These are phyloP conservation scores for Ascochyta fabae DNA, from an alignment of 2,329 filamentous ascomycete genomes.

Conservation along the genomic window DNA sequence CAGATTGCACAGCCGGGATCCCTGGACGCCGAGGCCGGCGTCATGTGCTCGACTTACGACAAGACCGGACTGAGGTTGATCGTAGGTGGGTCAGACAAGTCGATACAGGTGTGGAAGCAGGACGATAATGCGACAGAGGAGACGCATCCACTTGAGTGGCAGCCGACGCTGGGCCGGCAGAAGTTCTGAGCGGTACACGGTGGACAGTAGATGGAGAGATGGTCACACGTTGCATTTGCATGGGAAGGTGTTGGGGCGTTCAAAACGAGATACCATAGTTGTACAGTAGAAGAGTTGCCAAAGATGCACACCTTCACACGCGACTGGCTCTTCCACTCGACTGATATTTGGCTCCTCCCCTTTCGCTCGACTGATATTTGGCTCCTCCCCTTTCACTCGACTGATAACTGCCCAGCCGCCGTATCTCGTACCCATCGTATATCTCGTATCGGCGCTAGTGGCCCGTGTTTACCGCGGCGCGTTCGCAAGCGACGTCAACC, in stretches of 20 bases:
- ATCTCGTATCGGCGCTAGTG: no score
- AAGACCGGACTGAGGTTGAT: constrained; percentile 87
- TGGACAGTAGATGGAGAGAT: no score
- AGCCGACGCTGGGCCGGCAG: constrained; percentile 76
- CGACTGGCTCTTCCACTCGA: not conserved
- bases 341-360: no score
- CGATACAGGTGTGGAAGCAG: constrained; percentile 93
- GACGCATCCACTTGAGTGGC: constrained; percentile 91
- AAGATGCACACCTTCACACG: not conserved
- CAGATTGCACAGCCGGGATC: constrained; percentile 93
- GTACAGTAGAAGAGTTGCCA: not conserved
- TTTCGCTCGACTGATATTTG: no score
- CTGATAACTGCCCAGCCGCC: no score
- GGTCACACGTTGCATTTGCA: constrained; percentile 7
- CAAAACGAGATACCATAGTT: constrained; percentile 16
- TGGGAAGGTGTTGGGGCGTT: constrained; percentile 18
- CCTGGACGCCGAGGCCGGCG: constrained; percentile 89
- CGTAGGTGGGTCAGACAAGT: constrained; percentile 92
- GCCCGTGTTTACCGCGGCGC: constrained; percentile 1
- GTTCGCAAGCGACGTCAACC: constrained; percentile 14
- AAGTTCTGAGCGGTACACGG: constrained; percentile 60
- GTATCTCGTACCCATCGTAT: not conserved
- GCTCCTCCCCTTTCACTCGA: no score
- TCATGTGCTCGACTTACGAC: constrained; percentile 95
- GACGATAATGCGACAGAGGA: constrained; percentile 91